These are phyloP conservation scores for Dictyostelium brefeldianum DNA, from an alignment of 78 protist genomes.

Conservation along the genomic window DNA sequence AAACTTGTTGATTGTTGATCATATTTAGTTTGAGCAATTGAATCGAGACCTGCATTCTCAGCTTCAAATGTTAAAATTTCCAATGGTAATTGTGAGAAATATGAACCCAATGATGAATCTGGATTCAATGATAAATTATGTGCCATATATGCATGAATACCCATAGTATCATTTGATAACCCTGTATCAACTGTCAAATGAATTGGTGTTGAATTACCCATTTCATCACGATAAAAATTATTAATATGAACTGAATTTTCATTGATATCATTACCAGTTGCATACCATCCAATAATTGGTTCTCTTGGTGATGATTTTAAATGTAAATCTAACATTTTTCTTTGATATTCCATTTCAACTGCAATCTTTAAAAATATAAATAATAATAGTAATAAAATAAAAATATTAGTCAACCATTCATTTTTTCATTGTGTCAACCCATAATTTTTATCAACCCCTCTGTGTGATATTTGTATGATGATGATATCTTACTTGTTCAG, in stretches of 20 bases:
- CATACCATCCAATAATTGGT: conserved; percentile 88
- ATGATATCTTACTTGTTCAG: conserved; percentile 74
- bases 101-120: conserved; percentile 54
- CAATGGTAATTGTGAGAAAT: conserved; percentile 56
- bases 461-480: background rate
- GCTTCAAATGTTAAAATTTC: conserved; percentile 75
- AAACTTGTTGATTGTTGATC: conserved; percentile 48
- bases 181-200: conserved; percentile 84
- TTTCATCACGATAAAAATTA: conserved; percentile 83
- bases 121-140: conserved; percentile 39
- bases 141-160: conserved; percentile 81
- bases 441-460: background rate
- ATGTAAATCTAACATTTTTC: conserved; percentile 87
- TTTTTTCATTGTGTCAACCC: background rate
- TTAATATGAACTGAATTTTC: conserved; percentile 79
- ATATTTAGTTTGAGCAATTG: conserved; percentile 49
- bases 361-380: conserved; percentile 48
- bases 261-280: conserved; percentile 84
- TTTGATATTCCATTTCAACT: conserved; percentile 87
- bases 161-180: conserved; percentile 74
- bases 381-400: background rate
- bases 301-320: conserved; percentile 81
- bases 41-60: conserved; percentile 68
- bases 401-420: background rate
- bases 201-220: conserved; percentile 71